phyloP scores from a whole-genome alignment of 2,329 filamentous ascomycete species.

The Phialophora chinensis region DNA sequence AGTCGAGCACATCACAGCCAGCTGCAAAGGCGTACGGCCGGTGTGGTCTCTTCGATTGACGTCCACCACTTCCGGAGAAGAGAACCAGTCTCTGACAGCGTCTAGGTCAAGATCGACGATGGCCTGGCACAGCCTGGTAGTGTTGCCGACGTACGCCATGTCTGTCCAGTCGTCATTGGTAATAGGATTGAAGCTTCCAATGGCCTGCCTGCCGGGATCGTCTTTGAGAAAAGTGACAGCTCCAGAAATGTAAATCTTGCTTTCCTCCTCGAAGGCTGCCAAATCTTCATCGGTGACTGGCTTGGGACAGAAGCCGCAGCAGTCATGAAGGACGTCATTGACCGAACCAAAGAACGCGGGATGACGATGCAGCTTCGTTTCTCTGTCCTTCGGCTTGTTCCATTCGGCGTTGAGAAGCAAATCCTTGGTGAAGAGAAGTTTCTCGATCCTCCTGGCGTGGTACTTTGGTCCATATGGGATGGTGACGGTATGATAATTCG shows the following conservation, averaged over 20 bases:
- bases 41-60: slow-evolving; percentile 77
- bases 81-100: slow-evolving; percentile 71
- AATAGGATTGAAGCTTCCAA: slow-evolving; percentile 77
- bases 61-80: slow-evolving; percentile 68
- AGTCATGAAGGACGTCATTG: slow-evolving; percentile 77
- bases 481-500: slow-evolving; percentile 76
- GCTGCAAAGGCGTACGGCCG: slow-evolving; percentile 77
- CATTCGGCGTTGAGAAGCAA: slow-evolving; percentile 77
- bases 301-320: slow-evolving; percentile 77
- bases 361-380: slow-evolving; percentile 79
- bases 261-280: slow-evolving; percentile 72
- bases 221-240: slow-evolving; percentile 76
- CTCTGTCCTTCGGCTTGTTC: slow-evolving; percentile 77
- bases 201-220: slow-evolving; percentile 77
- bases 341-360: slow-evolving; percentile 83
- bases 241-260: slow-evolving; percentile 77
- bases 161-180: slow-evolving; percentile 86
- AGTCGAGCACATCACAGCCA: slow-evolving; percentile 73
- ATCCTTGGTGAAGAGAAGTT: slow-evolving; percentile 80
- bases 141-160: slow-evolving; percentile 87
- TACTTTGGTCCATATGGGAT: slow-evolving; percentile 49
- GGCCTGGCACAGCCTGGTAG: slow-evolving; percentile 75
- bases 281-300: slow-evolving; percentile 73
- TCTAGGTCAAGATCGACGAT: slow-evolving; percentile 77
- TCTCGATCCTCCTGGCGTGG: slow-evolving; percentile 69